Evolutionary conservation across 78 protist species (phyloP), one percentile per base, ranked within the genome.

Genomic region (Dictyostelium purpureum): DNA sequence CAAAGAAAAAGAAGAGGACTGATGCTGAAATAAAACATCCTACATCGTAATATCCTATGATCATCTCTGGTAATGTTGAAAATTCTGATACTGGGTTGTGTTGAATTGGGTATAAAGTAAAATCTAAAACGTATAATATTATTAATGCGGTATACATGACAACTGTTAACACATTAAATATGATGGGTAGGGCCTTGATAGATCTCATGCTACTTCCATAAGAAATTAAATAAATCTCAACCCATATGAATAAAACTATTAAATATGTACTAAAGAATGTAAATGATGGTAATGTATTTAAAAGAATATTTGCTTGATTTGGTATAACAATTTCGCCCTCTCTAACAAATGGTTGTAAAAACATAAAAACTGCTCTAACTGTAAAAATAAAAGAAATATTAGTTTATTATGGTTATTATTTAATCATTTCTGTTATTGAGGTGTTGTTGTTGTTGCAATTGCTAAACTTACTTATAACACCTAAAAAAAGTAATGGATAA

Each of bases 311-410:
- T 0, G 61, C 75, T 57, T 83, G 91, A 61, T 83, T 83, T 35
- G 91, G 90, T 57, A 83, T 7, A 6, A 4, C 28, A 9, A 71
- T 38, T 10, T 26, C 40, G 6, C 38, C 37, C 45, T 83, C 91
- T 33, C 45, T 35, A 7, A 83, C 40, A 45, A 70, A 57, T 83
- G 91, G 91, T 83, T 83, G 91, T 49, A 83, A 37, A 28, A 73
- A 42, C 91, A 83, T 83, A 42, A 73, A 83, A 19, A 54, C 75
- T 59, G 82, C 35, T 54, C 91, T 70, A 38, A 83, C 91, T 83
- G 57, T 71, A 18, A 38, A n/a, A 63, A 12, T 16, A 6, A 5
- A 24, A 28, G 28, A 26, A 28, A 18, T 28, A 52, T n/a, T 54
- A 51, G 38, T 52, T 12, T 4, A 24, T 35, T 24, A 40, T 77